Percentiles rank a stretch among this genome's conserved stretches.
phyloP scores from a whole-genome alignment of 164 flowering plant genomes.

The Stephania yunnanensis region DNA sequence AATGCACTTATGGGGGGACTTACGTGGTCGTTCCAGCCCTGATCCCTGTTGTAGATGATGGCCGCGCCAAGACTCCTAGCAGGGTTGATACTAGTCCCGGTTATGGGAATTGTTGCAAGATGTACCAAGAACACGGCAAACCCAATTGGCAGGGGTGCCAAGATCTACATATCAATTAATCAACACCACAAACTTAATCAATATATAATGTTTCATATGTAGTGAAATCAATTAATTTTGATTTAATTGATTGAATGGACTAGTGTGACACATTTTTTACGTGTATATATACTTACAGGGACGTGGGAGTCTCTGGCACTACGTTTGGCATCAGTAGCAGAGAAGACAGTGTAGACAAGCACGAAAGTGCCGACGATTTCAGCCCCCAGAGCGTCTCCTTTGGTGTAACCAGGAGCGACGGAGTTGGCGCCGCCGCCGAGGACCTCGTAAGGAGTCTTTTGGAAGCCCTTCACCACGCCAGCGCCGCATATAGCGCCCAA shows the following conservation, averaged over 20 bases:
- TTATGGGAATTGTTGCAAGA: constrained; percentile 79
- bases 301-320: constrained; percentile 90
- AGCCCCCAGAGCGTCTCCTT: constrained; percentile 77
- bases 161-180: constrained; percentile 31
- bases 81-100: constrained; percentile 87
- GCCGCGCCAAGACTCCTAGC: constrained; percentile 92
- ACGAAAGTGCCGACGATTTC: constrained; percentile 83
- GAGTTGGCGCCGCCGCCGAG: constrained; percentile 66
- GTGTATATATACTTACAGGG: constrained; percentile 39
- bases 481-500: constrained; percentile 84
- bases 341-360: constrained; percentile 85
- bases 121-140: constrained; percentile 83
- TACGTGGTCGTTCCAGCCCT: constrained; percentile 75
- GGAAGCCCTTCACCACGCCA: constrained; percentile 77
- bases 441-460: constrained; percentile 14
- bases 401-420: constrained; percentile 60
- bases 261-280: no score
- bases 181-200: not conserved
- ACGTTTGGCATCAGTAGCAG: constrained; percentile 88
- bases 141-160: constrained; percentile 84
- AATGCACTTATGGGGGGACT: constrained; percentile 1
- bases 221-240: no score
- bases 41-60: constrained; percentile 61
- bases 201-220: no score
- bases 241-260: no score